Percentiles rank a stretch among this genome's conserved stretches.
Evolutionary conservation across 176 grass and related monocot genomes (phyloP).

Genomic region (Cenchrus purpureus): DNA sequence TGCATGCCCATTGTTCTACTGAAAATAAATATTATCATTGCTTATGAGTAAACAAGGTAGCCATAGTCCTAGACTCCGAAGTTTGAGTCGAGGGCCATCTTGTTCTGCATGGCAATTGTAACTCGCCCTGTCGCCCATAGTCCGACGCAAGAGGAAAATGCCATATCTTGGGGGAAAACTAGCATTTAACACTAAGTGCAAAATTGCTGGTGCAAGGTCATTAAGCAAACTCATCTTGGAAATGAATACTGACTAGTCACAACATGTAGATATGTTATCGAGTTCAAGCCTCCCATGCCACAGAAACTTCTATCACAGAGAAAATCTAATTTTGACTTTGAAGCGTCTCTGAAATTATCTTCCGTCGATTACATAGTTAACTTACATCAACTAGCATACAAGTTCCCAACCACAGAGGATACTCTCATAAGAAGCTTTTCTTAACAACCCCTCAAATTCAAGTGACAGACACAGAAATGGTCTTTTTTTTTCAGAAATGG

Average conservation of each 20-base stretch:
- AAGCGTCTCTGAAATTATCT: not conserved
- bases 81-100: no score
- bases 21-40: not conserved
- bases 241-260: not conserved
- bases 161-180: no score
- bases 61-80: no score
- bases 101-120: not conserved
- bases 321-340: not conserved
- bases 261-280: not conserved
- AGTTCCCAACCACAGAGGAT: not conserved
- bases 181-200: not conserved
- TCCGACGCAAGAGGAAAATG: not conserved
- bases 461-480: not conserved
- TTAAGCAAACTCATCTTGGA: not conserved
- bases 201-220: not conserved
- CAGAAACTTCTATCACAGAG: not conserved
- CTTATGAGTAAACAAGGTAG: not conserved
- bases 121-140: no score
- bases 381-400: constrained; percentile 37
- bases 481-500: not conserved
- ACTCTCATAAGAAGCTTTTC: constrained; percentile 1
- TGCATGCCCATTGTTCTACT: not conserved
- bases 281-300: not conserved
- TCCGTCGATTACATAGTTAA: constrained; percentile 19
- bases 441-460: constrained; percentile 26